Percentiles rank a stretch among this genome's conserved stretches.
phyloP scores from a whole-genome alignment of 768 basidiomycete species.

The Termitomyces sp. region DNA sequence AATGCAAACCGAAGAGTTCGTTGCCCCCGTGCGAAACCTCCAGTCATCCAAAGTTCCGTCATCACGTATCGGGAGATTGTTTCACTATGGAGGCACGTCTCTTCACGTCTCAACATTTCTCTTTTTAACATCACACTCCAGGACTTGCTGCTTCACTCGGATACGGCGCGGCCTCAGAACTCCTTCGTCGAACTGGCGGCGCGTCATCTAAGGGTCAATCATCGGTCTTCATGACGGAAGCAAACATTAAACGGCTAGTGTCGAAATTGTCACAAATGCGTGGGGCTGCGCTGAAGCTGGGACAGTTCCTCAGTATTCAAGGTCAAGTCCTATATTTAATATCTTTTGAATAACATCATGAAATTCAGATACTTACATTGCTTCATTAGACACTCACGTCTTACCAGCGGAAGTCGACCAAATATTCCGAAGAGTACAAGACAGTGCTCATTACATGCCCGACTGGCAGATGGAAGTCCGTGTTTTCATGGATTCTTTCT shows the following conservation, averaged over 20 bases:
- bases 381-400: slow-evolving; percentile 72
- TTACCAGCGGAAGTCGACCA: slow-evolving; percentile 84
- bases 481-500: background rate
- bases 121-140: slow-evolving; percentile 22
- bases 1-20: slow-evolving; percentile 3
- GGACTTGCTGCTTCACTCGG: slow-evolving; percentile 88
- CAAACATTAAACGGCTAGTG: slow-evolving; percentile 85
- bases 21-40: slow-evolving; percentile 36
- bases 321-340: slow-evolving; percentile 29
- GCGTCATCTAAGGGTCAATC: slow-evolving; percentile 28
- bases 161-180: slow-evolving; percentile 85
- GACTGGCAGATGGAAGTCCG: slow-evolving; percentile 95
- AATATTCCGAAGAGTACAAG: slow-evolving; percentile 88
- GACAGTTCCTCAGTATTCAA: slow-evolving; percentile 98
- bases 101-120: background rate
- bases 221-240: slow-evolving; percentile 83
- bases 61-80: slow-evolving; percentile 80
- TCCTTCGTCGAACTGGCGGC: slow-evolving; percentile 62
- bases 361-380: background rate
- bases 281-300: slow-evolving; percentile 93
- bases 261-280: slow-evolving; percentile 93
- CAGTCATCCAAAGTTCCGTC: slow-evolving; percentile 89
- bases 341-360: background rate
- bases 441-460: slow-evolving; percentile 97
- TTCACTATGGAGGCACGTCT: slow-evolving; percentile 84